These are phyloP conservation scores for Durotheca rogersii DNA, from an alignment of 495 filamentous ascomycete genomes.

Conservation along the genomic window DNA sequence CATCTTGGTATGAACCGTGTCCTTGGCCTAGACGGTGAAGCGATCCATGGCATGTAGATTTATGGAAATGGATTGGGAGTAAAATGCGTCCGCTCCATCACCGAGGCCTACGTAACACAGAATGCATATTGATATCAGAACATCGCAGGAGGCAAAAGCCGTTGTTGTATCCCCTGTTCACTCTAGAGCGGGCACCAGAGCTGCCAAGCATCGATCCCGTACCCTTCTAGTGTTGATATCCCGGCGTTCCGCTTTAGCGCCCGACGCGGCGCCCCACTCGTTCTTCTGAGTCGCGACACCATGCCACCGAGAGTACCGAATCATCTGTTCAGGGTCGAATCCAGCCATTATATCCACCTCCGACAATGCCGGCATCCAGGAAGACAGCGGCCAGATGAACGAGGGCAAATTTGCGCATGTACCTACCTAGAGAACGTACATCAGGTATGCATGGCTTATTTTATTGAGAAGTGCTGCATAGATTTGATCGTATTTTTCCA, in stretches of 20 bases:
- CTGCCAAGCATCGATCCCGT: background rate
- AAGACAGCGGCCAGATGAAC: too few species aligned
- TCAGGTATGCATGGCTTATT: too few species aligned
- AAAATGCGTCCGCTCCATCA: background rate
- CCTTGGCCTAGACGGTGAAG: background rate
- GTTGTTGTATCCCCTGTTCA: background rate
- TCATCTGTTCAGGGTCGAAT: too few species aligned
- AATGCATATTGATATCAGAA: too few species aligned
- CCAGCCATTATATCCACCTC: too few species aligned
- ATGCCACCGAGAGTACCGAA: background rate
- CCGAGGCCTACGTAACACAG: too few species aligned
- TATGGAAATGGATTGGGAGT: background rate
- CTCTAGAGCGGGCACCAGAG: background rate
- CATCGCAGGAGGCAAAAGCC: background rate
- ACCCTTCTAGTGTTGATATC: background rate
- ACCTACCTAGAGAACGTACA: too few species aligned
- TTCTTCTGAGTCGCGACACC: background rate
- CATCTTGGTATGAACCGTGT: too few species aligned
- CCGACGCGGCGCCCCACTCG: conserved; percentile 28
- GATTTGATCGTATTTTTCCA: too few species aligned
- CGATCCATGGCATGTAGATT: background rate
- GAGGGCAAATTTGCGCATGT: too few species aligned
- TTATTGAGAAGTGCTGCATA: too few species aligned
- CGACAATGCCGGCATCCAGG: too few species aligned
- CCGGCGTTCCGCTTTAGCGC: conserved; percentile 23